Conservation (phyloP, 768 basidiomycete genomes). For the Tulasnella sp. region DNA sequence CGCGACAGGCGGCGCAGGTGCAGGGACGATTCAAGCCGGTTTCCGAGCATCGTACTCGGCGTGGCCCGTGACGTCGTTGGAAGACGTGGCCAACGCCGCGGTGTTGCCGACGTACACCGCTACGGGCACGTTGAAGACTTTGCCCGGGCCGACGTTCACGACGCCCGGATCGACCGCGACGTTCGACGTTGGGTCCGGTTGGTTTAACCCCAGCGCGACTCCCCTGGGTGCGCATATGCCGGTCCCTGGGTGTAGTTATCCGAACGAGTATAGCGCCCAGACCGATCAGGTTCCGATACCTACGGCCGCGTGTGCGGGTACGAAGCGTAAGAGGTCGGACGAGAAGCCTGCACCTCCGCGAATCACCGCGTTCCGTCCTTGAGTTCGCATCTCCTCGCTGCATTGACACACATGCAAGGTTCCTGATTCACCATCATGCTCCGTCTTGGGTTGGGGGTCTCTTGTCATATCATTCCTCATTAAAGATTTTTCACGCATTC, state of each 20-base stretch:
- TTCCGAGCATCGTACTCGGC: conserved; percentile 32
- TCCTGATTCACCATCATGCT: neutral
- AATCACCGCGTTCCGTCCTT: neutral
- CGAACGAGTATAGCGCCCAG: conserved; percentile 41
- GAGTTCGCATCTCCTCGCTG: neutral
- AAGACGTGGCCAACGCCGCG: conserved; percentile 30
- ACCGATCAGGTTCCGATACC: conserved; percentile 25
- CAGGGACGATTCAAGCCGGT: conserved; percentile 34
- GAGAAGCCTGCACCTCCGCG: neutral
- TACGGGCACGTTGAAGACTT: conserved; percentile 44
- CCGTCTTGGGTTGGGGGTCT: neutral
- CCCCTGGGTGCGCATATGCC: conserved; percentile 39
- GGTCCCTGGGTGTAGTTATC: conserved; percentile 54
- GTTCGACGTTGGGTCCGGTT: conserved; percentile 40
- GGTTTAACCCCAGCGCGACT: conserved; percentile 44
- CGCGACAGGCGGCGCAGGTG: conserved; percentile 58
- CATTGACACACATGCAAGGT: neutral
- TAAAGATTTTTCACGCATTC: neutral
- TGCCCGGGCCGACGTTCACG: conserved; percentile 45
- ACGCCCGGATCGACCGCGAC: conserved; percentile 27
- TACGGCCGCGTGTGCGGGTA: neutral
- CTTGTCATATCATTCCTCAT: neutral
- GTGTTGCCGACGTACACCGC: conserved; percentile 54
- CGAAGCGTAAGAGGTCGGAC: neutral
- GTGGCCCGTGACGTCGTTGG: conserved; percentile 46